Conservation (phyloP, 345 rosid species). For the Populus simonii region DNA sequence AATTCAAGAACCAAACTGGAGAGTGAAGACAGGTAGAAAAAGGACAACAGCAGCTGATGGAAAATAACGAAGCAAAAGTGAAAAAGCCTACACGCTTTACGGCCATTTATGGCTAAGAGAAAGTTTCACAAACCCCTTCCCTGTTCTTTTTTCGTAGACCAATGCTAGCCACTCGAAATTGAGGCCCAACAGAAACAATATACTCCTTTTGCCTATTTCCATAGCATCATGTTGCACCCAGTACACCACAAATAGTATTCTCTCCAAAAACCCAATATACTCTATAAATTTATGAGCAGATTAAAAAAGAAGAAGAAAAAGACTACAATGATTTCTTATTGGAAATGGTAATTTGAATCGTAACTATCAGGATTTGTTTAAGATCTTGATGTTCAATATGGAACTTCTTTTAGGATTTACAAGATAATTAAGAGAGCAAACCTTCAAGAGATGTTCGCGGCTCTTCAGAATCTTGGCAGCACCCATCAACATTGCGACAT, state of each 20-base stretch:
- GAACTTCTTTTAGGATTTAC: too few relatives aligned
- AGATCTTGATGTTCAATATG: too few relatives aligned
- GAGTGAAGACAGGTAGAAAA: neutral
- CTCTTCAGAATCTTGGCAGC: conserved; percentile 60
- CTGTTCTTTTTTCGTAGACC: neutral
- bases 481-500: conserved; percentile 88
- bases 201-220: neutral
- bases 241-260: neutral
- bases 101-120: neutral
- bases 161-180: neutral
- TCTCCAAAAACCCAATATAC: neutral
- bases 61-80: neutral
- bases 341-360: neutral
- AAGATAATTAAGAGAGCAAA: neutral
- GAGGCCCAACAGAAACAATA: neutral
- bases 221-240: neutral
- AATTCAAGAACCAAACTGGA: neutral
- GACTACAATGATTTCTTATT: neutral
- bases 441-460: conserved; percentile 13
- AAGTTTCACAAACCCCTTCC: neutral
- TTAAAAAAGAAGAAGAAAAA: too few relatives aligned
- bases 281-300: neutral
- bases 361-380: neutral
- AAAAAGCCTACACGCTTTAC: neutral
- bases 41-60: neutral